Percentiles rank a stretch among this genome's conserved stretches.
Conservation (phyloP, 192 early-diverging fungal genomes). For the Coemansia sp. region DNA sequence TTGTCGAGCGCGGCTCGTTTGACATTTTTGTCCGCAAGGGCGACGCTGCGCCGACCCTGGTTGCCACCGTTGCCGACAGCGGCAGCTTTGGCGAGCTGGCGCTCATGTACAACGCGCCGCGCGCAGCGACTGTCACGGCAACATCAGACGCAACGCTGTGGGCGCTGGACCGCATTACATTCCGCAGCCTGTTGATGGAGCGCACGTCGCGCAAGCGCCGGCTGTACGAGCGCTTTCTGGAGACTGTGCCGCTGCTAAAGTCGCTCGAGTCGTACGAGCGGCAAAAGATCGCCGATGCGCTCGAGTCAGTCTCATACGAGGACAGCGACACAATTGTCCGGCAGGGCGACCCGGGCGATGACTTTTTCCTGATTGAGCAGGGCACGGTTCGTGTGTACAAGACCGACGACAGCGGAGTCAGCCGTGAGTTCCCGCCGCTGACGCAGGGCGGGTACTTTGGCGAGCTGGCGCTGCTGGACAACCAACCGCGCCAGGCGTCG, state of each 20-base stretch:
- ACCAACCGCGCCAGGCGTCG: constrained; percentile 90
- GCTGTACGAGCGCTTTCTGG: constrained; percentile 95
- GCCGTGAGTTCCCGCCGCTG: constrained; percentile 69
- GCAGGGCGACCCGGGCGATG: constrained; percentile 92
- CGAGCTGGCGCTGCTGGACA: constrained; percentile 93
- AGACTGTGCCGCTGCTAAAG: constrained; percentile 84
- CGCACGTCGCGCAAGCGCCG: constrained; percentile 91
- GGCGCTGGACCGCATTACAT: constrained; percentile 97
- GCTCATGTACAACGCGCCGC: constrained; percentile 98
- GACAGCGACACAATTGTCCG: constrained; percentile 80
- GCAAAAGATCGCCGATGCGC: constrained; percentile 97
- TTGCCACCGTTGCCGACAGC: constrained; percentile 75
- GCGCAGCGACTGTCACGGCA: constrained; percentile 91
- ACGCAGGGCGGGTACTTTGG: constrained; percentile 95
- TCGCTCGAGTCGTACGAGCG: constrained; percentile 95
- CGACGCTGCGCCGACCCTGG: constrained; percentile 66
- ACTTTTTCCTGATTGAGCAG: constrained; percentile 94
- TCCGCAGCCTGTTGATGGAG: constrained; percentile 97
- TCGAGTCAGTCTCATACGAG: constrained; percentile 88
- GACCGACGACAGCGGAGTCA: constrained; percentile 75
- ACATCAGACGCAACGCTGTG: constrained; percentile 85
- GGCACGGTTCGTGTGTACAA: constrained; percentile 85
- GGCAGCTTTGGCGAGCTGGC: constrained; percentile 98
- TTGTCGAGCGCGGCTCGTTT: constrained; percentile 91
- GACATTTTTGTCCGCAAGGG: constrained; percentile 83